These are phyloP conservation scores for Tetrapisispora nanseiensis DNA, from an alignment of 805 yeast genomes.

Conservation along the genomic window DNA sequence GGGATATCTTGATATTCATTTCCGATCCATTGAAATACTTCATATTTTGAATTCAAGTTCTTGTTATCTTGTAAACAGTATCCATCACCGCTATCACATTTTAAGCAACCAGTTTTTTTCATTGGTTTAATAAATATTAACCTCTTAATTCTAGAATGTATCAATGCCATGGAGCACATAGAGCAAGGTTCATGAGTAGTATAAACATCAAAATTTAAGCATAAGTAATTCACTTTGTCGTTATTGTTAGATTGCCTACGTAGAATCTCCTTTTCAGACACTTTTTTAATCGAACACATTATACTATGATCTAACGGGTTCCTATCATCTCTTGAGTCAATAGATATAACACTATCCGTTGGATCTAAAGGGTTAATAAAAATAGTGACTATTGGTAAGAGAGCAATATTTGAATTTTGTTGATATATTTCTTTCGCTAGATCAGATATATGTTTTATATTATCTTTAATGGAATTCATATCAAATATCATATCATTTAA, in stretches of 20 bases:
- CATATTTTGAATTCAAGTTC: slow-evolving; percentile 79
- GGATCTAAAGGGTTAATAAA: slow-evolving; percentile 50
- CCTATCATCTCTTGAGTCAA: slow-evolving; percentile 32
- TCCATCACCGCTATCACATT: slow-evolving; percentile 48
- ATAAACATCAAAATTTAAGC: slow-evolving; percentile 67
- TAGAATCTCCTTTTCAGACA: slow-evolving; percentile 46
- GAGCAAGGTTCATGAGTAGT: slow-evolving; percentile 94
- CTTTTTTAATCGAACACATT: slow-evolving; percentile 56
- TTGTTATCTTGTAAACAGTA: slow-evolving; percentile 68
- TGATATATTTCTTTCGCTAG: slow-evolving; percentile 13
- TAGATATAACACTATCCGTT: slow-evolving; percentile 28
- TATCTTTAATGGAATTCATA: slow-evolving; percentile 32
- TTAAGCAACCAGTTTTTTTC: slow-evolving; percentile 44
- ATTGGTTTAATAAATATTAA: slow-evolving; percentile 50
- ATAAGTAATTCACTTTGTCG: slow-evolving; percentile 41
- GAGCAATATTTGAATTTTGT: slow-evolving; percentile 5
- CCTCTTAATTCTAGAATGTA: slow-evolving; percentile 76
- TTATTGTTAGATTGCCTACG: slow-evolving; percentile 25
- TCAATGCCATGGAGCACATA: slow-evolving; percentile 93
- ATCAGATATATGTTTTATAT: slow-evolving; percentile 24
- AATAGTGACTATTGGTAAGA: slow-evolving; percentile 45
- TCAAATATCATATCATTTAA: slow-evolving; percentile 48
- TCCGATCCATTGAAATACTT: slow-evolving; percentile 66
- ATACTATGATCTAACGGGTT: slow-evolving; percentile 52
- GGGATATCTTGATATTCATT: slow-evolving; percentile 19